Conservation (phyloP, 2,329 filamentous ascomycete genomes). For the Colletotrichum karsti region DNA sequence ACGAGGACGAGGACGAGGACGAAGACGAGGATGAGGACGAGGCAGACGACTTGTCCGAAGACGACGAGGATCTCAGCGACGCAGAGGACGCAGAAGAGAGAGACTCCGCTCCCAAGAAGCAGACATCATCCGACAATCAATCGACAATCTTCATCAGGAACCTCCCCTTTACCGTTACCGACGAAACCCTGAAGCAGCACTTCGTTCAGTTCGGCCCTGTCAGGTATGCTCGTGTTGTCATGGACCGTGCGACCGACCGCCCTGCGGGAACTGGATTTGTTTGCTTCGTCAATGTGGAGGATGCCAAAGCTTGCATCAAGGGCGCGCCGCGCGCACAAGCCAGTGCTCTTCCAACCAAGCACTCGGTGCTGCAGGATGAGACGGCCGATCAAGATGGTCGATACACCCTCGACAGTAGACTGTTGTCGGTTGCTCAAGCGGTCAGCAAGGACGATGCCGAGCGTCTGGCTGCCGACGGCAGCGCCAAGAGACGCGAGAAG, state of each 20-base stretch:
- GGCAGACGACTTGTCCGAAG: conserved; percentile 54
- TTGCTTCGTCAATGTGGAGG: conserved; percentile 82
- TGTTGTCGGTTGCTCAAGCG: conserved; percentile 84
- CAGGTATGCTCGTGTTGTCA: conserved; percentile 89
- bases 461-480: conserved; percentile 77
- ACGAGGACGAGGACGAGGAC: conserved; percentile 45
- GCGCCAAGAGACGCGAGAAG: conserved; percentile 71
- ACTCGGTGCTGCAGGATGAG: conserved; percentile 89
- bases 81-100: conserved; percentile 46
- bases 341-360: conserved; percentile 61
- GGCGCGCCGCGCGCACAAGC: conserved; percentile 70
- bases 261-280: conserved; percentile 95
- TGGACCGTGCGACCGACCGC: conserved; percentile 85
- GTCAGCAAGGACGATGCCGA: conserved; percentile 85
- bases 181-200: conserved; percentile 83
- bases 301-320: conserved; percentile 80
- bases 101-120: conserved; percentile 41
- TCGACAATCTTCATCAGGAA: conserved; percentile 93
- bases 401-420: conserved; percentile 90
- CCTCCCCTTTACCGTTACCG: conserved; percentile 86
- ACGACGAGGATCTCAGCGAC: conserved; percentile 49
- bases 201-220: conserved; percentile 90
- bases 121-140: conserved; percentile 67
- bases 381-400: conserved; percentile 80
- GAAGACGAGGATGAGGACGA: conserved; percentile 53